A percentile compares a stretch with the other conserved stretches of the same genome.
Conservation (phyloP, 441 rosid genomes). For the California macrophylla region DNA sequence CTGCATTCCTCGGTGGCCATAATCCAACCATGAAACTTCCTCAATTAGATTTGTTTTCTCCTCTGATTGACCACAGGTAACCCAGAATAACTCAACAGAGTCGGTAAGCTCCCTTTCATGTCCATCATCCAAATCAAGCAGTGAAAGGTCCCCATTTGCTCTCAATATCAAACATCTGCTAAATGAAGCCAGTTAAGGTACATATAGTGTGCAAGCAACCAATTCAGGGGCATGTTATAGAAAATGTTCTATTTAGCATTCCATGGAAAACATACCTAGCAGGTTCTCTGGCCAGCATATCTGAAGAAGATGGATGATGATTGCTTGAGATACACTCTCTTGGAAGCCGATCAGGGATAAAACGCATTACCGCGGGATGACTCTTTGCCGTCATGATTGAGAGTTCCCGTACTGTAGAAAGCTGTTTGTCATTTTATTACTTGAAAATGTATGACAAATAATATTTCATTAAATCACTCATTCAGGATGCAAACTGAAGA, state of each 20-base stretch:
- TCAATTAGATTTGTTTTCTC: constrained; percentile 81
- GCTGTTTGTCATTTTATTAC: constrained; percentile 99
- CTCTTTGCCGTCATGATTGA: constrained; percentile 99
- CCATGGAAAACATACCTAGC: constrained; percentile 47
- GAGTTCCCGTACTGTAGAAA: constrained; percentile 99
- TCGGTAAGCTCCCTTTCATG: constrained; percentile 92
- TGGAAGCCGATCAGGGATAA: constrained; percentile 78
- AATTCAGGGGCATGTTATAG: constrained; percentile 24
- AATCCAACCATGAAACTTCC: constrained; percentile 98
- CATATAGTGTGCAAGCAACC: neutral
- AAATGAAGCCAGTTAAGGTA: constrained; percentile 12
- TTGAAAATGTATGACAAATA: constrained; percentile 64
- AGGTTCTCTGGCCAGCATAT: constrained; percentile 56
- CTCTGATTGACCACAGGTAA: constrained; percentile 90
- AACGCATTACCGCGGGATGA: constrained; percentile 98
- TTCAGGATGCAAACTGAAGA: constrained; percentile 22
- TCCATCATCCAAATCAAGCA: constrained; percentile 96
- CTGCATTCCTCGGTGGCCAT: constrained; percentile 98
- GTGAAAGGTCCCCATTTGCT: constrained; percentile 88
- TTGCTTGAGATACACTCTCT: constrained; percentile 39
- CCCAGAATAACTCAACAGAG: constrained; percentile 97
- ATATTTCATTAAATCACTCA: constrained; percentile 24
- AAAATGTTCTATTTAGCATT: constrained; percentile 19
- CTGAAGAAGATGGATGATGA: constrained; percentile 41
- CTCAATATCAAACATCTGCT: constrained; percentile 86